Percentiles rank a stretch among this genome's conserved stretches.
Evolutionary conservation across 2,329 filamentous ascomycete species (phyloP).

Genomic region (Diaporthe citriasiana): DNA sequence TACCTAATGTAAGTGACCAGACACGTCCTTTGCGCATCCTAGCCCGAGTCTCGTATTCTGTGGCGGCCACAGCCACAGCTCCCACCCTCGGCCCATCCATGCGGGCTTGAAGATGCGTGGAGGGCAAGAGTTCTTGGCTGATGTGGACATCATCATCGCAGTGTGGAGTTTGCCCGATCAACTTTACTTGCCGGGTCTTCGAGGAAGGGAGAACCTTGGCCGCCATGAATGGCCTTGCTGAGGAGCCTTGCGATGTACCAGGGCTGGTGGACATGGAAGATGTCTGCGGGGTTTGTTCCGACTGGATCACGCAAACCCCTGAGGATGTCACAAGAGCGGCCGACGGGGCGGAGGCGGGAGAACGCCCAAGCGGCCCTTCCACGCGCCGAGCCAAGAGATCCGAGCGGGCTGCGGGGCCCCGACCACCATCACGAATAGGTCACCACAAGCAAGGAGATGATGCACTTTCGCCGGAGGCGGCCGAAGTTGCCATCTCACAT

Average conservation of each 20-base stretch:
- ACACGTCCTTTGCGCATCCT: not conserved
- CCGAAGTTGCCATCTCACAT: constrained; percentile 58
- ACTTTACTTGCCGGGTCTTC: constrained; percentile 65
- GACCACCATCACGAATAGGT: constrained; percentile 16
- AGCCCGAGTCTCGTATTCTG: not conserved
- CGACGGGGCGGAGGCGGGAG: constrained; percentile 42
- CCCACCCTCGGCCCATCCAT: no score
- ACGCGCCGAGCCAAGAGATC: not conserved
- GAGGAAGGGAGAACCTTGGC: constrained; percentile 59
- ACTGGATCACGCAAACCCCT: constrained; percentile 52
- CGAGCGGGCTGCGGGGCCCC: constrained; percentile 52
- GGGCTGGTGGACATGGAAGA: constrained; percentile 64
- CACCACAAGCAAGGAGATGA: no score
- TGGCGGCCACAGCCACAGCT: no score
- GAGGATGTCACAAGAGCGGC: constrained; percentile 52
- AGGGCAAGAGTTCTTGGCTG: not conserved
- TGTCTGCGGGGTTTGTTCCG: constrained; percentile 60
- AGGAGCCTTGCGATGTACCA: not conserved
- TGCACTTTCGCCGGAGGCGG: constrained; percentile 40
- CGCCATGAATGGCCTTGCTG: constrained; percentile 32
- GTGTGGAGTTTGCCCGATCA: constrained; percentile 66
- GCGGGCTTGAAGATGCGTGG: not conserved
- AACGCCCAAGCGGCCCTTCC: not conserved
- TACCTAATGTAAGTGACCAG: constrained; percentile 57
- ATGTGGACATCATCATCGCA: not conserved